phyloP scores from a whole-genome alignment of 2,329 filamentous ascomycete genomes.

The Aspergillus hiratsukae region DNA sequence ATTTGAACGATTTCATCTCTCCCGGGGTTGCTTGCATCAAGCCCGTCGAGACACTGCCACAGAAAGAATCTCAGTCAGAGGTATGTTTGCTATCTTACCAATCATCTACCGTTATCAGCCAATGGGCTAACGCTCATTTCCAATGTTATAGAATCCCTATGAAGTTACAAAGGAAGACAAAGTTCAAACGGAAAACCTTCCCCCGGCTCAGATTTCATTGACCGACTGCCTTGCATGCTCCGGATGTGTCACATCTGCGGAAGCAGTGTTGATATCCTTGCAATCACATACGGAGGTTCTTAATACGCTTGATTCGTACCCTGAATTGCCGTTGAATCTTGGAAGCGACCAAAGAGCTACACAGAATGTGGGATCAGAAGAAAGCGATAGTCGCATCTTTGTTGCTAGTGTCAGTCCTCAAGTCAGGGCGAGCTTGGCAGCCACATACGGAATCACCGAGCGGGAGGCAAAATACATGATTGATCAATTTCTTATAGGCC shows the following conservation, averaged over 20 bases:
- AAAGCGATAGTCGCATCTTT: constrained; percentile 65
- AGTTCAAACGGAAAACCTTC: constrained; percentile 52
- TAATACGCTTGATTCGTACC: constrained; percentile 65
- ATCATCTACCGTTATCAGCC: not conserved
- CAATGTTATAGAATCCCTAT: constrained; percentile 52
- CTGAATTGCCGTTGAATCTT: constrained; percentile 34
- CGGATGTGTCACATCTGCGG: constrained; percentile 93
- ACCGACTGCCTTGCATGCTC: constrained; percentile 97
- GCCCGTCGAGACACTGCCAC: constrained; percentile 84
- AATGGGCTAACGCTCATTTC: constrained; percentile 16
- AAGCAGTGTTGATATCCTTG: constrained; percentile 91
- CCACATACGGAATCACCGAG: constrained; percentile 72
- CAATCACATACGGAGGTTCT: constrained; percentile 93
- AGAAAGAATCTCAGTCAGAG: constrained; percentile 47
- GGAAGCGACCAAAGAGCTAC: constrained; percentile 39
- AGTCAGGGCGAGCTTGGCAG: constrained; percentile 80
- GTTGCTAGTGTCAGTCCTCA: constrained; percentile 92
- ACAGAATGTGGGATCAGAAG: constrained; percentile 28
- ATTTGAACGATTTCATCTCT: constrained; percentile 98
- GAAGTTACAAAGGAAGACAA: constrained; percentile 94
- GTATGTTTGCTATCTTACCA: constrained; percentile 30
- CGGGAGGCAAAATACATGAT: constrained; percentile 76
- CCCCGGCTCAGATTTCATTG: constrained; percentile 85
- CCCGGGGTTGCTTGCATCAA: constrained; percentile 98
- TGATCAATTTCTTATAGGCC: constrained; percentile 69